These are phyloP conservation scores for Penicillium paneum DNA, from an alignment of 2,329 filamentous ascomycete genomes.

Conservation along the genomic window DNA sequence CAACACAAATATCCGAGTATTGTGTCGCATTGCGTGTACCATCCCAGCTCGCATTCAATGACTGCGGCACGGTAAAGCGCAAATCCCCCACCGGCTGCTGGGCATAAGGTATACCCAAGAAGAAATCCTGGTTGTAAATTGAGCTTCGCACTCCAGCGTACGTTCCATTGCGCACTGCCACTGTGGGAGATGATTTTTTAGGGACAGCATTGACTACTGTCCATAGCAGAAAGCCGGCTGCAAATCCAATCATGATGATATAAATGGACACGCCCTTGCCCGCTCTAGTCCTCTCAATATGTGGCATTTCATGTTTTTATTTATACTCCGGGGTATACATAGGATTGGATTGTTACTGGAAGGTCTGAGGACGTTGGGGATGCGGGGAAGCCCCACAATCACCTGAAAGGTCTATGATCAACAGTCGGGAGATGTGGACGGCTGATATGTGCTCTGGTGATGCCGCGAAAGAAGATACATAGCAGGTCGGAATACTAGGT, in stretches of 20 bases:
- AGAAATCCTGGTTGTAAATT: slow-evolving; percentile 50
- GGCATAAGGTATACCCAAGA: slow-evolving; percentile 57
- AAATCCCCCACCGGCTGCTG: slow-evolving; percentile 53
- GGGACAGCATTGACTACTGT: slow-evolving; percentile 18
- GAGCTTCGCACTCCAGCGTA: slow-evolving; percentile 44
- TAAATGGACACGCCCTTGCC: background rate
- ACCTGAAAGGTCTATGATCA: background rate
- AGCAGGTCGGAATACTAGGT: background rate
- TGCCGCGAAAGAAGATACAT: background rate
- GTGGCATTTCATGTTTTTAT: background rate
- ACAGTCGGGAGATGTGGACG: background rate
- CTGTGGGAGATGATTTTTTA: slow-evolving; percentile 29
- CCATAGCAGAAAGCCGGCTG: slow-evolving; percentile 14
- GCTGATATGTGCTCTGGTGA: background rate
- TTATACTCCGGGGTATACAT: background rate
- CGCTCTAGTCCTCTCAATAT: background rate
- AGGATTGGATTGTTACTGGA: no score
- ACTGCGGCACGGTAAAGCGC: slow-evolving; percentile 52
- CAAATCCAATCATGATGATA: slow-evolving; percentile 5
- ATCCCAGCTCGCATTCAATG: slow-evolving; percentile 48
- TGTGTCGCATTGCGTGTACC: slow-evolving; percentile 43
- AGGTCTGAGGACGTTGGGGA: background rate
- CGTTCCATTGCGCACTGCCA: slow-evolving; percentile 46
- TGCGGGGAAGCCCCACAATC: background rate
- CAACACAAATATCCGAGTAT: slow-evolving; percentile 50